Conservation (phyloP, 2,329 filamentous ascomycete species). For the Dothistroma pini region DNA sequence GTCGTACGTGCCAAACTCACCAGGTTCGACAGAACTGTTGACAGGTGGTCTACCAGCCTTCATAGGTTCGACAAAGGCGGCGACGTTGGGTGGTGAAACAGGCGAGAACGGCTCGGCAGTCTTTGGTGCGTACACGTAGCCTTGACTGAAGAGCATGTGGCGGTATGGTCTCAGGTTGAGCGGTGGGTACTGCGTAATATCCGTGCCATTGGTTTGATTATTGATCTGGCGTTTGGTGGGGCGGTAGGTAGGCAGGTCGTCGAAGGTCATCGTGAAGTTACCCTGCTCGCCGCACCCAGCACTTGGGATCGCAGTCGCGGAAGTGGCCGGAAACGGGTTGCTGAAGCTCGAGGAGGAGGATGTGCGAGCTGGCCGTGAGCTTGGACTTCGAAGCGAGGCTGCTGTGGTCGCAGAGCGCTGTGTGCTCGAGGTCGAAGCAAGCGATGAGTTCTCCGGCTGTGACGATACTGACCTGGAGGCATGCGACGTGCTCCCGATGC, state of each 20-base stretch:
- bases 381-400: not conserved
- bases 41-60: not conserved
- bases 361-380: not conserved
- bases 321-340: conserved; percentile 17
- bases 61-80: conserved; percentile 41
- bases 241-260: conserved; percentile 37
- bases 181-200: conserved; percentile 37
- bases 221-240: conserved; percentile 26
- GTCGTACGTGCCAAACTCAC: conserved; percentile 45
- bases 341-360: conserved; percentile 14
- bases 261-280: conserved; percentile 39
- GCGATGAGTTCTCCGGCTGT: not conserved
- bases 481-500: not conserved
- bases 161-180: conserved; percentile 43
- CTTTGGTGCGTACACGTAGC: conserved; percentile 48
- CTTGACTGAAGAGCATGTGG: conserved; percentile 50
- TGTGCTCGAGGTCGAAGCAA: not conserved
- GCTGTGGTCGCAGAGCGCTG: not conserved
- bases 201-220: conserved; percentile 24
- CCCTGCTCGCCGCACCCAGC: conserved; percentile 44
- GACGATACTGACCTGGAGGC: not conserved
- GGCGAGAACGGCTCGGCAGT: conserved; percentile 45
- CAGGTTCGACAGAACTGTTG: conserved; percentile 32
- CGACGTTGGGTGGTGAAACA: conserved; percentile 45
- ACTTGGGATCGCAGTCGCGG: conserved; percentile 23